These are phyloP conservation scores for Bryoerythrophyllum caledonicum DNA, from an alignment of 225 moss, liverwort and hornwort species.

Conservation along the genomic window DNA sequence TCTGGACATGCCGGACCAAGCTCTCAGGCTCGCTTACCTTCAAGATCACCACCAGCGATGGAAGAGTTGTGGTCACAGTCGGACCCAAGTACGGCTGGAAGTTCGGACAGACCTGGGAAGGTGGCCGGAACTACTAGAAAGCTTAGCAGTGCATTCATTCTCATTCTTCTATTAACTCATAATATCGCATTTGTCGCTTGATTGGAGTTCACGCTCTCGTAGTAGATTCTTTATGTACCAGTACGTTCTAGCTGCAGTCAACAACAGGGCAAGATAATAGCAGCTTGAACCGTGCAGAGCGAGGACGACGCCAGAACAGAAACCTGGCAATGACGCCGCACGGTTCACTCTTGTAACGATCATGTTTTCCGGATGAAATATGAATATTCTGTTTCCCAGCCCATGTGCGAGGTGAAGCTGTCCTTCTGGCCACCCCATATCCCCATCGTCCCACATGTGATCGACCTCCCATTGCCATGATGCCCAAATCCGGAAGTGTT, in stretches of 20 bases:
- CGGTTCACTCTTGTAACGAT: constrained; percentile 13
- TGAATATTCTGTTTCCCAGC: background rate
- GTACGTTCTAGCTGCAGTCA: no score
- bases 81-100: constrained; percentile 12
- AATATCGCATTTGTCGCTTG: background rate
- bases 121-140: constrained; percentile 14
- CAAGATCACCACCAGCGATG: constrained; percentile 36
- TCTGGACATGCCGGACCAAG: constrained; percentile 22
- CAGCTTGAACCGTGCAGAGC: constrained; percentile 28
- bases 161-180: constrained; percentile 6
- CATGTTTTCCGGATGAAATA: constrained; percentile 8
- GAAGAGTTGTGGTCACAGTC: constrained; percentile 9
- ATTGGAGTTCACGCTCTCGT: background rate
- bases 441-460: no score
- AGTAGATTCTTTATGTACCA: no score
- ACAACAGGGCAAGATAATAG: no score
- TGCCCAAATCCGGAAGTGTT: background rate
- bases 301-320: constrained; percentile 22
- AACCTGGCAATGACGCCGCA: constrained; percentile 32
- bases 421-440: constrained; percentile 5
- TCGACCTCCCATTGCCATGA: rapidly evolving
- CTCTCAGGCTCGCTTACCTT: constrained; percentile 45
- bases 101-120: constrained; percentile 73
- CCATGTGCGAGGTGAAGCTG: constrained; percentile 14
- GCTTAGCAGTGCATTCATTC: no score